Evolutionary conservation across 2,329 filamentous ascomycete species (phyloP), one percentile per base, ranked within the genome.

Genomic region (Gliomastix tumulicola): DNA sequence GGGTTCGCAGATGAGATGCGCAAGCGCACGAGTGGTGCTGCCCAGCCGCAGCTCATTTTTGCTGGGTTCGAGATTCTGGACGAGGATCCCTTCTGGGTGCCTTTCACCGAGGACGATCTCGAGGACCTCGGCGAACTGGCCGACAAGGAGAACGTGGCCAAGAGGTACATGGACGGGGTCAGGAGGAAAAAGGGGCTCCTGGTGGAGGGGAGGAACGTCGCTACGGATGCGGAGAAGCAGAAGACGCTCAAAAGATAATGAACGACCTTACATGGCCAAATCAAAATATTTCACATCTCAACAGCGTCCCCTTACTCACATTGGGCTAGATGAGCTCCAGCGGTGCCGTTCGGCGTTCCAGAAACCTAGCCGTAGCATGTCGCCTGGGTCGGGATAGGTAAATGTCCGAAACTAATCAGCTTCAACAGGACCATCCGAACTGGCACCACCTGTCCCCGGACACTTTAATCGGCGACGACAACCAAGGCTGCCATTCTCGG

Each of bases 61-160:
- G 78, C 86, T 7, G 92, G 92, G 1, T 98, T 89, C 54, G 88
- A 96, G 60, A 76, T 94, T 48, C 69, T 97, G 3, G 88, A 97
- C 56, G 84, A 96, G 62, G 92, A 98, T 66, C 92, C 92, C 0
- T 94, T 94, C 66, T 98, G 92, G 92, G 88, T 94, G 32, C 92
- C 92, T 2, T 88, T 88, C 46, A 97, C 90, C 0, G 92, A 97
- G 55, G 92, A 97, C 57, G 88, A 98, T 54, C 63, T 98, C 35
- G 92, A 98, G 69, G 92, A 98, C 67, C 65, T 98, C 42, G 92
- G 92, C 19, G 90, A 97, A 68, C 68, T 90, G 56, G 92, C 87
- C 5, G 92, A 98, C 63, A 77, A 78, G 54, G 92, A 97, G 70
- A 97, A 96, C 62, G 86, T 97, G 35, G 92, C 92, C 18, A 95